A percentile compares a stretch with the other conserved stretches of the same genome.
These are phyloP conservation scores for Penicillium steckii DNA, from an alignment of 495 filamentous ascomycete genomes.

Conservation along the genomic window DNA sequence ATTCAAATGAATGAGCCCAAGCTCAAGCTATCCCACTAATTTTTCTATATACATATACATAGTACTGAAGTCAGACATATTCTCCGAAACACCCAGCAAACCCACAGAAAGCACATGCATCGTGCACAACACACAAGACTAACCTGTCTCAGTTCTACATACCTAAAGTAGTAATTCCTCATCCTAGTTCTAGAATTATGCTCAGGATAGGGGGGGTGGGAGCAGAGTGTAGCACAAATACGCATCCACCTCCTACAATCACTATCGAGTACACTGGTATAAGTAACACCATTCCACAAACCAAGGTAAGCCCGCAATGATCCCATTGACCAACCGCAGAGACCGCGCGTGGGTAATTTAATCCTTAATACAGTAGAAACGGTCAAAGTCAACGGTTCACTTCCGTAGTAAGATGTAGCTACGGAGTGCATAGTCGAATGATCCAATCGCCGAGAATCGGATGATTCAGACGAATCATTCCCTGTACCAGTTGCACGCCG, in stretches of 20 bases:
- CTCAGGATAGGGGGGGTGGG: too few relatives aligned
- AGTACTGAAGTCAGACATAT: neutral
- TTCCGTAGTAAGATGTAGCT: too few relatives aligned
- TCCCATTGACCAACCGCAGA: slow-evolving; percentile 1
- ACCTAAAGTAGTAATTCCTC: too few relatives aligned
- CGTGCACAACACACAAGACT: too few relatives aligned
- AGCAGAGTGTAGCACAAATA: neutral
- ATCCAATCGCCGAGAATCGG: slow-evolving; percentile 23
- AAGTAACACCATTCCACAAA: neutral
- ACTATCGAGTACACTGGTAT: too few relatives aligned
- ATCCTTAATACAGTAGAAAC: neutral
- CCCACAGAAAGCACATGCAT: slow-evolving; percentile 1
- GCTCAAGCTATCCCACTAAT: too few relatives aligned
- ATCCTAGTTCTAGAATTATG: too few relatives aligned
- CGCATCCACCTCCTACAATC: neutral
- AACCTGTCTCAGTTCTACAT: too few relatives aligned
- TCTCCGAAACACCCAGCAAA: neutral
- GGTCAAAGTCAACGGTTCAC: slow-evolving; percentile 5
- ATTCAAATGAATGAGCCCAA: neutral
- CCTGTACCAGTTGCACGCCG: slow-evolving; percentile 14
- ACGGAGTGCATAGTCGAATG: neutral
- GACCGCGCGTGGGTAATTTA: slow-evolving; percentile 3
- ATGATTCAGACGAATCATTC: slow-evolving; percentile 16
- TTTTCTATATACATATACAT: too few relatives aligned
- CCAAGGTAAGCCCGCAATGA: neutral